phyloP scores from a whole-genome alignment of 1,139 yeast genomes.

The Geotrichum australiense region DNA sequence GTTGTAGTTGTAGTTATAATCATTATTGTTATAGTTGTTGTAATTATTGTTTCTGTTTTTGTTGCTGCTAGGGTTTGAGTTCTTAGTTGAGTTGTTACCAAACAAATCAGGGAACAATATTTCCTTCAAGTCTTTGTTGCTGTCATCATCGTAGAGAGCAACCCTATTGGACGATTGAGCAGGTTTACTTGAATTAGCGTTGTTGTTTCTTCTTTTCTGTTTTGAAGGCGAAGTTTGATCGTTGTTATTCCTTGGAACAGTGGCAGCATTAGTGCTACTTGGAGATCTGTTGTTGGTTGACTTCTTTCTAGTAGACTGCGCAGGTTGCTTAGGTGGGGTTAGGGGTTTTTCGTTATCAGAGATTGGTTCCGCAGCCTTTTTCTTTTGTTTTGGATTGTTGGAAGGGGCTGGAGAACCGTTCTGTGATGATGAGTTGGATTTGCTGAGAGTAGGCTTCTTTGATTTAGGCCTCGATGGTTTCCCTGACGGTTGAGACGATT shows the following conservation, averaged over 20 bases:
- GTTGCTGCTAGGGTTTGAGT: not conserved
- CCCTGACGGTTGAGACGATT: constrained; percentile 6
- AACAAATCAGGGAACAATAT: constrained; percentile 27
- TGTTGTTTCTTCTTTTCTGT: not conserved
- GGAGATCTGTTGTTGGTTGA: constrained; percentile 6
- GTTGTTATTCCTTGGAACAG: not conserved
- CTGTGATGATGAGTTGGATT: too few species aligned
- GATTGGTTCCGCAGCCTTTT: not conserved
- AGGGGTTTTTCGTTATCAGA: constrained; percentile 2
- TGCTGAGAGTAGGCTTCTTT: constrained; percentile 5
- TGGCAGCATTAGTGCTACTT: constrained; percentile 1
- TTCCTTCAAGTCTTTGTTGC: constrained; percentile 22
- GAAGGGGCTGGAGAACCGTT: not conserved
- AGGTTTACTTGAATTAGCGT: not conserved
- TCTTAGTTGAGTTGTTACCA: constrained; percentile 11
- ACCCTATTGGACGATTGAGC: not conserved
- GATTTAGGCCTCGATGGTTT: constrained; percentile 1
- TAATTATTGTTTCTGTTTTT: not conserved
- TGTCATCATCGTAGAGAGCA: constrained; percentile 8
- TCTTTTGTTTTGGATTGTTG: not conserved
- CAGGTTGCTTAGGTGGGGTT: constrained; percentile 5
- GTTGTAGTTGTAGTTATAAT: constrained; percentile 4
- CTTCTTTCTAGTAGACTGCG: not conserved
- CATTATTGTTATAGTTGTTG: not conserved
- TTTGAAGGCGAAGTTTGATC: not conserved